Base-by-base conservation (phyloP, 2,329 filamentous ascomycete genomes). In the Colletotrichum sp. region DNA sequence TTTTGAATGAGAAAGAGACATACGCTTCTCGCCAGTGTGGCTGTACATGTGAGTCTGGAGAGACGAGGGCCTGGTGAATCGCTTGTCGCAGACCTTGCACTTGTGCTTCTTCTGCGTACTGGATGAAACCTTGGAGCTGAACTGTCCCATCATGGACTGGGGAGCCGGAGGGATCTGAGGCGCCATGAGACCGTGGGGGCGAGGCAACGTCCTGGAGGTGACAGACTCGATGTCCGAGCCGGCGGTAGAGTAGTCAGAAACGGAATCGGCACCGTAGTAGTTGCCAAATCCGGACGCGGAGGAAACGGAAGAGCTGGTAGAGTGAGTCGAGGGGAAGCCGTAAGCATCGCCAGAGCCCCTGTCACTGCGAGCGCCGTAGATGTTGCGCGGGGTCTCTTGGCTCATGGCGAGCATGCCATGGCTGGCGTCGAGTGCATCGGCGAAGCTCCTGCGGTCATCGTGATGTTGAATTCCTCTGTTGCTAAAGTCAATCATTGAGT, bases 101-200 rank as follows among this genome's bases (percentile, higher is more conserved):
- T 98, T 98, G 88, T 99, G 97, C 90, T 99, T 99, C 92, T 99
- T 99, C 84, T 98, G 96, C 12, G 96, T 97, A 86, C 95, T 98
- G 21, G 95, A 96, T 1, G 96, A 96, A 68, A 98, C 93, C 87
- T 98, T 98, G 78, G 96, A 98, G 86, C 95, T 98, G 87, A 99
- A 99, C 81, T 98, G 96, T 68, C 95, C 93, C 97, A 99, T 99
- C 96, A 99, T 98, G 1, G 96, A 98, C 83, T 98, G 95, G 3
- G 96, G 96, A 21, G 95, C 95, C 2, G 96, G 95, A 2, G 95
- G 95, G 36, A 93, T 90, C 78, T 89, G 90, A 74, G 90, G 92
- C 59, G 87, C 87, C 86, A 90, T 88, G 70, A 90, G 81, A 48
- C 91, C 93, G 30, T 93, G 92, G 1, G 96, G 95, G 69, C 95